Percentiles rank a stretch among this genome's conserved stretches.
Conservation (phyloP, 2,329 filamentous ascomycete species). For the Neoascochyta sp. region DNA sequence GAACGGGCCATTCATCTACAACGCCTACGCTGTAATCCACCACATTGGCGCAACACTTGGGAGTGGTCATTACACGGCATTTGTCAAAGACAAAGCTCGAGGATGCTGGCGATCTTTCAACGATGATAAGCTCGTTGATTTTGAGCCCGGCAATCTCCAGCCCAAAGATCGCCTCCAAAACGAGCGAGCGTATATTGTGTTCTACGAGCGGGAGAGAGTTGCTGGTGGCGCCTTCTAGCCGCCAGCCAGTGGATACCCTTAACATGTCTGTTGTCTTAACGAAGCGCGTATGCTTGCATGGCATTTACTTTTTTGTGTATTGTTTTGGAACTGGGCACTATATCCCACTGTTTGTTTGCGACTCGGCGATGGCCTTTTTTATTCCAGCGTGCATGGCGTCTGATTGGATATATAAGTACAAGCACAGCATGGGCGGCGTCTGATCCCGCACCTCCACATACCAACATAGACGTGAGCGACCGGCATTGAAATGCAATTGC, state of each 20-base stretch:
- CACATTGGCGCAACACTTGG: conserved; percentile 67
- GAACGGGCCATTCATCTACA: conserved; percentile 66
- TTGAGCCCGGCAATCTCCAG: conserved; percentile 52
- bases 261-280: too few species aligned
- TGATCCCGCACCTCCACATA: too few species aligned
- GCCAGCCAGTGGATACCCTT: conserved; percentile 1
- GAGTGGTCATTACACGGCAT: conserved; percentile 76
- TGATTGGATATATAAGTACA: too few species aligned
- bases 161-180: conserved; percentile 55
- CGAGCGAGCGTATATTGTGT: conserved; percentile 63
- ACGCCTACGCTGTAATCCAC: conserved; percentile 79
- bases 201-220: conserved; percentile 51
- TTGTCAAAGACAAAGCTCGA: conserved; percentile 50
- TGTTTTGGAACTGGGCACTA: neutral
- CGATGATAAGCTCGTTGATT: conserved; percentile 52
- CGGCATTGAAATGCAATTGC: too few species aligned
- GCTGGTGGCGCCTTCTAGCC: conserved; percentile 28
- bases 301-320: too few species aligned
- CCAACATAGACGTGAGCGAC: too few species aligned
- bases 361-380: too few species aligned
- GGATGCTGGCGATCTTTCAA: conserved; percentile 61
- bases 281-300: too few species aligned
- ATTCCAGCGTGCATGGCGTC: too few species aligned
- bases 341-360: too few species aligned
- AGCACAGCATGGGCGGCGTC: too few species aligned